These are phyloP conservation scores for Oryza officinalis DNA, from an alignment of 176 grass and related monocot genomes.

Conservation along the genomic window DNA sequence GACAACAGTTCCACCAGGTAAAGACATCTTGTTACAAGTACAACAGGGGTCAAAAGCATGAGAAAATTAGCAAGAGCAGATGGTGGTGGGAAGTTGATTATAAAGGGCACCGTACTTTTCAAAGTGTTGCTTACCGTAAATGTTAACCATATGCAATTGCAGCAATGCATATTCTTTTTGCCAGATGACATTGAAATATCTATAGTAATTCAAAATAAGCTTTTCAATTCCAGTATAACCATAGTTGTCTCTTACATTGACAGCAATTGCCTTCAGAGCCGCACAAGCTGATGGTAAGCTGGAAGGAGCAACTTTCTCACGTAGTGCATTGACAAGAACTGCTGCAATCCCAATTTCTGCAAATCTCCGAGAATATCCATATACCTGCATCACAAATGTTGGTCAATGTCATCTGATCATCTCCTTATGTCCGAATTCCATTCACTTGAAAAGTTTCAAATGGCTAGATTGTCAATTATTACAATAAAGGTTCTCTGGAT, in stretches of 20 bases:
- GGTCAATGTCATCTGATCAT: constrained; percentile 16
- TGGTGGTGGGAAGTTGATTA: neutral
- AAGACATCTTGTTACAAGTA: neutral
- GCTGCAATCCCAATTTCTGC: constrained; percentile 80
- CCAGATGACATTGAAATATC: neutral
- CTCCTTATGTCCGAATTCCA: constrained; percentile 6
- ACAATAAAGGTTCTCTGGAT: neutral
- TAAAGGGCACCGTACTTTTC: neutral
- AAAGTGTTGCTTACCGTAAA: neutral
- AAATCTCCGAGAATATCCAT: constrained; percentile 89
- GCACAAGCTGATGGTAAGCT: constrained; percentile 79
- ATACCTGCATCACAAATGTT: constrained; percentile 53
- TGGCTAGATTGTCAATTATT: neutral
- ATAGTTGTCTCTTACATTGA: constrained; percentile 71
- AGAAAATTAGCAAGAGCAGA: constrained; percentile 13
- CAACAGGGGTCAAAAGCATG: neutral
- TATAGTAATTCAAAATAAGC: neutral
- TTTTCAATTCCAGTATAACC: neutral
- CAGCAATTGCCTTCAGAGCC: constrained; percentile 89
- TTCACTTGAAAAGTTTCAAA: neutral
- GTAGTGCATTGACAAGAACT: constrained; percentile 75
- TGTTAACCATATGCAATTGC: neutral
- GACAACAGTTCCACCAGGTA: constrained; percentile 2
- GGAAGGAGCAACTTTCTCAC: constrained; percentile 53
- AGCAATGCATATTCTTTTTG: constrained; percentile 15